Evolutionary conservation across 768 basidiomycete genomes (phyloP).

Genomic region (Mycena galericulata): DNA sequence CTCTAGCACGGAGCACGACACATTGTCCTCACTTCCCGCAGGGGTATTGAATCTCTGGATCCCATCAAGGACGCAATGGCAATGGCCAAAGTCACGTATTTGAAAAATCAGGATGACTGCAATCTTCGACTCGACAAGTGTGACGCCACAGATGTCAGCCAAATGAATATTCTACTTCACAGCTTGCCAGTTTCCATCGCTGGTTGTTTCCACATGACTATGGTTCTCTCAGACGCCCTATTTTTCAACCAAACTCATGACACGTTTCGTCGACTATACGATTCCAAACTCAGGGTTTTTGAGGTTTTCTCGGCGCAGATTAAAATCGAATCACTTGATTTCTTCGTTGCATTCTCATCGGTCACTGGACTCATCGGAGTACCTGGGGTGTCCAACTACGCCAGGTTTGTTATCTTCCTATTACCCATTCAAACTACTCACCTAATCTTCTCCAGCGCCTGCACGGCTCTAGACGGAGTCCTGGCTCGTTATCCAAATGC

Average conservation of each 20-base stretch:
- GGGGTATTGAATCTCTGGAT: background rate
- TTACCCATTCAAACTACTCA: too few species aligned
- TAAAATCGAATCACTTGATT: too few species aligned
- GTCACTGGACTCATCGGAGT: too few species aligned
- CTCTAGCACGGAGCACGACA: slow-evolving; percentile 14
- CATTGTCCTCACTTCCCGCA: slow-evolving; percentile 12
- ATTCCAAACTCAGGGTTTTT: too few species aligned
- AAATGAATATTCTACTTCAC: background rate
- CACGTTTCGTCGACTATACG: background rate
- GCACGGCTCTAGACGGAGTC: too few species aligned
- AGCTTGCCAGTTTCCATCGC: background rate
- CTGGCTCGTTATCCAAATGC: too few species aligned
- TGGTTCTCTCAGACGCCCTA: slow-evolving; percentile 2
- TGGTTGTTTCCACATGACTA: slow-evolving; percentile 10
- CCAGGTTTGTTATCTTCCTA: too few species aligned
- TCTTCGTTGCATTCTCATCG: too few species aligned
- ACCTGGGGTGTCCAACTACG: too few species aligned
- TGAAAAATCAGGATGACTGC: background rate
- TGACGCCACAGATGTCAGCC: background rate
- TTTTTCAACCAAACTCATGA: slow-evolving; percentile 2
- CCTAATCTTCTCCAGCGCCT: too few species aligned
- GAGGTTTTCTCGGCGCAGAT: too few species aligned
- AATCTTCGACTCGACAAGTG: background rate
- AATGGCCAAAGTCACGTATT: background rate
- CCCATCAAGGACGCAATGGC: background rate